Base-by-base conservation (phyloP, 352 stramenopile species). In the Pelagophyceae sp. region DNA sequence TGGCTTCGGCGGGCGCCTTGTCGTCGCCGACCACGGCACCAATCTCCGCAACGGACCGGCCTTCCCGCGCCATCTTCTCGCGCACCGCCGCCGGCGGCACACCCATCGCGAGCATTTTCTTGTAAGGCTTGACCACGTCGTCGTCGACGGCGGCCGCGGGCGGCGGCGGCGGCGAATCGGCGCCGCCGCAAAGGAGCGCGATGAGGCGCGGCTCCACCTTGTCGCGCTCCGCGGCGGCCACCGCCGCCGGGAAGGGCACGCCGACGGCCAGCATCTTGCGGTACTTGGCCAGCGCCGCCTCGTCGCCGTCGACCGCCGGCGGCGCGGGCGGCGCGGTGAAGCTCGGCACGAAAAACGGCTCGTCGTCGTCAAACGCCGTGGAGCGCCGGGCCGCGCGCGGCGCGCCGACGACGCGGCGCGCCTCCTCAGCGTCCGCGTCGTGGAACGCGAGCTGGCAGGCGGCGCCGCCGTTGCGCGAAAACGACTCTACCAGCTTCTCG, bases 121-220 rank as follows among this genome's bases (percentile, higher is more conserved):
- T 17, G 67, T 74, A 74, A n/a, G n/a, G n/a, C 67, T 51, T 51
- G 33, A 2, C 67, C 35, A 74, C 35, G 17, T 11, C 35, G 67
- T 74, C 67, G 33, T 71, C 61, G n/a, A 1, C 31, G 29, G 61
- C n/a, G n/a, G 15, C 3, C 61, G 11, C n/a, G 15, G 15, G n/a
- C n/a, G 61, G n/a, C 11, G 45, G 11, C 45, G 45, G 23, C 45
- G 45, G 11, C 45, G 60, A 6, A 27, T 27, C 61, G 61, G 61
- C 61, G 61, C 38, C 61, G 19, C 61, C 45, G 11, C 45, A 23
- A 23, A 54, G 11, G 45, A 54, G 45, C 11, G 11, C 45, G 45
- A 23, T 11, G 45, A 54, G 45, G 11, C 45, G 45, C 45, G 45
- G 45, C 11, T 54, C 45, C 45, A 23, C 23, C 11, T 23, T 54